Evolutionary conservation across 192 early-diverging fungal genomes (phyloP).

Genomic region (Coemansia sp.): DNA sequence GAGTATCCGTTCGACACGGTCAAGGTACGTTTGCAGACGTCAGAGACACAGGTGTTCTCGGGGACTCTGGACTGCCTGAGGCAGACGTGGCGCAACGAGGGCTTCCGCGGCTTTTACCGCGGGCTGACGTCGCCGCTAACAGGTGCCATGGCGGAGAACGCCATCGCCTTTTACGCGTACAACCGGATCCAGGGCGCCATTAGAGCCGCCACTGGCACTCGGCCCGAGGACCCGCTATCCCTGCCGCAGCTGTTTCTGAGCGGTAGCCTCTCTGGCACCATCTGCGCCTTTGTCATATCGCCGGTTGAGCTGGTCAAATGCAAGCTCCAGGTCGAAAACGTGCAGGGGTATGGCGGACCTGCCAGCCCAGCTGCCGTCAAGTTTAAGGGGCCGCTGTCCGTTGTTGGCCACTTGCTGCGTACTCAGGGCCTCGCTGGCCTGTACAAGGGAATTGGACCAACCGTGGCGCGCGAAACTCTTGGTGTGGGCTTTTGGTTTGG

Average conservation of each 20-base stretch:
- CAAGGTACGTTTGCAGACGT: constrained; percentile 89
- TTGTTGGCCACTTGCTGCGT: constrained; percentile 55
- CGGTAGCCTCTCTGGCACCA: constrained; percentile 80
- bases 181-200: constrained; percentile 76
- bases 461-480: constrained; percentile 81
- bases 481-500: constrained; percentile 98
- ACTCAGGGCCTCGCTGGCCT: constrained; percentile 54
- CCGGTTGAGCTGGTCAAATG: constrained; percentile 97
- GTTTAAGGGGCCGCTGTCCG: constrained; percentile 57
- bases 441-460: constrained; percentile 54
- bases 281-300: constrained; percentile 85
- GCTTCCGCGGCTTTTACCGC: constrained; percentile 82
- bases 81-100: constrained; percentile 73
- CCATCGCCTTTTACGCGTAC: constrained; percentile 84
- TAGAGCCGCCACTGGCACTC: constrained; percentile 17
- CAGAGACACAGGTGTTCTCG: constrained; percentile 59
- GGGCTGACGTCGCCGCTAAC: constrained; percentile 88
- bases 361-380: constrained; percentile 7
- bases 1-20: constrained; percentile 97
- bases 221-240: constrained; percentile 50
- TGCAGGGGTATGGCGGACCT: constrained; percentile 23
- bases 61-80: constrained; percentile 80
- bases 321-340: constrained; percentile 88
- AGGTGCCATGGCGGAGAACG: constrained; percentile 94
- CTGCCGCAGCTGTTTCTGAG: constrained; percentile 72